Evolutionary conservation across 306 rosid species (phyloP).

Genomic region (Casuarina glauca): DNA sequence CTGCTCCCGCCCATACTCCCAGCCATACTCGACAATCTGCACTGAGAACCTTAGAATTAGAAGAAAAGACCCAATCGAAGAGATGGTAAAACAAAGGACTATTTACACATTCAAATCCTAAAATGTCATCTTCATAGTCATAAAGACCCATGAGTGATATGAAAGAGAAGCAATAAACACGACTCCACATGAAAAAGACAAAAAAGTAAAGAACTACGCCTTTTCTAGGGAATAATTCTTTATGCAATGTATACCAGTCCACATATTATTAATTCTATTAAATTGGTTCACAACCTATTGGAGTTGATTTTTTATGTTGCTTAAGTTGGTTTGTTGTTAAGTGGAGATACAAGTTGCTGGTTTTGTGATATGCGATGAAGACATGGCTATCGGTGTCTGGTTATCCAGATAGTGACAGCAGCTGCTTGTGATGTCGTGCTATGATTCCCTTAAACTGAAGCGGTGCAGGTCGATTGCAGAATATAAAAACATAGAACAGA

Average conservation of each 20-base stretch:
- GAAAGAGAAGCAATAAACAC: neutral
- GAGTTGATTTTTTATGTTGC: too few species aligned
- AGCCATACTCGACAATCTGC: slow-evolving; percentile 28
- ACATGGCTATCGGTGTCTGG: too few species aligned
- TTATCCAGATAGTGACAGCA: too few species aligned
- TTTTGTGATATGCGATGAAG: too few species aligned
- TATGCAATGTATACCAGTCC: neutral
- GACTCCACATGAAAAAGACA: neutral
- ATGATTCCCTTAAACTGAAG: too few species aligned
- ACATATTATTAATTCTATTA: neutral
- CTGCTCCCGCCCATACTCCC: slow-evolving; percentile 25
- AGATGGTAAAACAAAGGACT: neutral
- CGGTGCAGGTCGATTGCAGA: too few species aligned
- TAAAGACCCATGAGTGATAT: neutral
- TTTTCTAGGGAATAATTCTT: neutral
- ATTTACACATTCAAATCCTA: neutral
- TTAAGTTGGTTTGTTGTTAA: too few species aligned
- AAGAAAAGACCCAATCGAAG: neutral
- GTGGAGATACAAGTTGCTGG: too few species aligned
- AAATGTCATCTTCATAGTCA: neutral
- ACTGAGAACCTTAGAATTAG: slow-evolving; percentile 5
- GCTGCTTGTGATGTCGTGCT: too few species aligned
- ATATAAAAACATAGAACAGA: too few species aligned
- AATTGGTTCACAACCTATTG: too few species aligned
- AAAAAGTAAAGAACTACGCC: neutral